Evolutionary conservation across 75 land plant species (phyloP), one percentile per base, ranked within the genome.

Genomic region (Cunninghamia lanceolata): DNA sequence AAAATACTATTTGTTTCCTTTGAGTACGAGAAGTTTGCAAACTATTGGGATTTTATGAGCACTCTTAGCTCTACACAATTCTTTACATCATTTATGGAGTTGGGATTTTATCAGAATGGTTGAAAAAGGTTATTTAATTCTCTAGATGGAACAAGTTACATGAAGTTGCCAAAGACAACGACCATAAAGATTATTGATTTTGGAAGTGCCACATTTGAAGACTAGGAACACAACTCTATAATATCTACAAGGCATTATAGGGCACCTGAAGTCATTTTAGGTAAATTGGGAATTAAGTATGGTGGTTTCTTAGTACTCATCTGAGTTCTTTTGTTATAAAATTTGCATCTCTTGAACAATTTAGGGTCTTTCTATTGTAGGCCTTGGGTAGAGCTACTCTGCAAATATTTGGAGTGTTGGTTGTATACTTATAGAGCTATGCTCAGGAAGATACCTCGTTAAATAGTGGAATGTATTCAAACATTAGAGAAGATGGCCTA

Each of bases 101-200:
- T 19, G 34, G 78, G 79, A 39, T 3, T 15, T 76, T 35, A n/a
- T 3, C 43, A 40, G 63, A 56, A 71, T 83, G 35, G 34, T 30
- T 35, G 68, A 35, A n/a, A n/a, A n/a, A n/a, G n/a, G n/a, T n/a
- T n/a, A n/a, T n/a, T n/a, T n/a, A n/a, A n/a, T n/a, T n/a, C n/a
- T n/a, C n/a, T n/a, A n/a, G n/a, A n/a, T n/a, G n/a, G n/a, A n/a
- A n/a, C n/a, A n/a, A n/a, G n/a, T 70, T 96, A 71, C 88, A 94
- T 92, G 77, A 91, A 92, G 52, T 82, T 98, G 84, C 99, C 99
- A 19, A 98, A 91, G 76, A 92, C 96, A 47, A 96, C 98, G 89
- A 95, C 98, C 56, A 98, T 98, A 40, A 98, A 96, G 94, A 92
- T 98, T 28, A 98, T 97, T 85, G 99, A 97, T 86, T 97, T 97